These are phyloP conservation scores for Tothia fuscella DNA, from an alignment of 2,329 filamentous ascomycete genomes.

Conservation along the genomic window DNA sequence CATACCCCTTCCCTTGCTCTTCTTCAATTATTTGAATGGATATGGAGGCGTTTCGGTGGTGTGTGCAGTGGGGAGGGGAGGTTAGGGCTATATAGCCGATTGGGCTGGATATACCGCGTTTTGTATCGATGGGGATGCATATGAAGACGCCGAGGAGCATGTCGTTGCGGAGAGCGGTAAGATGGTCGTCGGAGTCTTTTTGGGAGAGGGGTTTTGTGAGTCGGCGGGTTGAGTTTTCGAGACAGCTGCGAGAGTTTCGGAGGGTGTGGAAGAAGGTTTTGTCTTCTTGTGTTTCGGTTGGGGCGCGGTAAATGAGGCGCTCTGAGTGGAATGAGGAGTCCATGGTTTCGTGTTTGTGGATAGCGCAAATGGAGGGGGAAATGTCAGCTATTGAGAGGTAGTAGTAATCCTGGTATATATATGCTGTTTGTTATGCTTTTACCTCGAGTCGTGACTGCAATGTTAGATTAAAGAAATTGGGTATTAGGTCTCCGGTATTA, in stretches of 20 bases:
- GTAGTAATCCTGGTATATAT: too few relatives aligned
- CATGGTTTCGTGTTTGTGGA: neutral
- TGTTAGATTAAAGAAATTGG: neutral
- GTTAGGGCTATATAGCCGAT: neutral
- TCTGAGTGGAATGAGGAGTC: neutral
- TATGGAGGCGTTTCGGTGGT: neutral
- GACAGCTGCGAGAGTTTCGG: neutral
- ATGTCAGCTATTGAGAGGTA: too few relatives aligned
- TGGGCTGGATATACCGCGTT: neutral
- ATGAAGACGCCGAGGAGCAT: neutral
- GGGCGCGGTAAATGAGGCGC: neutral
- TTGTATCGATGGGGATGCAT: neutral
- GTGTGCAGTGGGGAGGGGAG: neutral
- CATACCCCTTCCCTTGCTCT: neutral
- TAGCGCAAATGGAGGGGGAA: neutral
- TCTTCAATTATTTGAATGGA: neutral
- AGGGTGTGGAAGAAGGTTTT: neutral
- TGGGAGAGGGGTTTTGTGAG: neutral
- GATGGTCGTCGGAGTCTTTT: neutral
- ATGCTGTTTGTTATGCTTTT: too few relatives aligned
- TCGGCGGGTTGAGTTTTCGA: neutral
- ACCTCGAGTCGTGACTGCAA: neutral
- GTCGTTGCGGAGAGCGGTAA: neutral
- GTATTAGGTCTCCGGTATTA: neutral
- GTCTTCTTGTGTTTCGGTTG: neutral